phyloP scores from a whole-genome alignment of 495 filamentous ascomycete genomes.

The Aspergillus sclerotiicarbonarius region DNA sequence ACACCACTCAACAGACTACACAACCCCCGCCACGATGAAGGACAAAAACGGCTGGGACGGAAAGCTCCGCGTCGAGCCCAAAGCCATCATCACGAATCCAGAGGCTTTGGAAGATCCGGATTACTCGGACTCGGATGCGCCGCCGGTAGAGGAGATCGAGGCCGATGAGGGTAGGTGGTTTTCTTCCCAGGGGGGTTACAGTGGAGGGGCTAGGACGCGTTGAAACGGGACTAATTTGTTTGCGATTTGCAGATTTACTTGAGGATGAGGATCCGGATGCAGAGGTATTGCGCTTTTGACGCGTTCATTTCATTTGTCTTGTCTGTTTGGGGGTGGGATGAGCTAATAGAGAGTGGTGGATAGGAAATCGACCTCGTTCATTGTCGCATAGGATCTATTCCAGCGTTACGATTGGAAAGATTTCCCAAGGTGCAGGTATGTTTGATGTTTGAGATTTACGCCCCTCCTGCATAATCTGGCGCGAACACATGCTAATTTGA shows the following conservation, averaged over 20 bases:
- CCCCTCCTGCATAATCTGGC: too few species aligned
- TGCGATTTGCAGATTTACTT: conserved; percentile 53
- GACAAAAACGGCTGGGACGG: conserved; percentile 90
- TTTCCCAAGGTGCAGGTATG: conserved; percentile 71
- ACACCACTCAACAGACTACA: neutral
- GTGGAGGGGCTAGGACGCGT: conserved; percentile 6
- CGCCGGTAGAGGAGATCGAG: conserved; percentile 69
- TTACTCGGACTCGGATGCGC: conserved; percentile 79
- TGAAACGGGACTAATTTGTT: conserved; percentile 4
- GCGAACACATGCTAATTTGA: too few species aligned
- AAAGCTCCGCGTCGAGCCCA: conserved; percentile 72
- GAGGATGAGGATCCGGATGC: conserved; percentile 60
- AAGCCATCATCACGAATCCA: conserved; percentile 64
- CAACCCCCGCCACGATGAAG: conserved; percentile 33
- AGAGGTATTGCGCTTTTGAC: conserved; percentile 42
- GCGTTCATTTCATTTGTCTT: conserved; percentile 3
- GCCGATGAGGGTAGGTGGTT: conserved; percentile 71
- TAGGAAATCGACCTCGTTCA: conserved; percentile 90
- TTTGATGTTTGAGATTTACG: neutral
- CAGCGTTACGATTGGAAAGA: conserved; percentile 73
- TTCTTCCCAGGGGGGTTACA: too few species aligned
- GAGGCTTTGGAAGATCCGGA: conserved; percentile 80
- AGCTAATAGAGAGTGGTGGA: conserved; percentile 2
- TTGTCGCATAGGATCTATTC: conserved; percentile 75
- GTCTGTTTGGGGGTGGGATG: neutral